Conservation (phyloP, 1,284 basidiomycete species). For the Hemileia vastatrix region DNA sequence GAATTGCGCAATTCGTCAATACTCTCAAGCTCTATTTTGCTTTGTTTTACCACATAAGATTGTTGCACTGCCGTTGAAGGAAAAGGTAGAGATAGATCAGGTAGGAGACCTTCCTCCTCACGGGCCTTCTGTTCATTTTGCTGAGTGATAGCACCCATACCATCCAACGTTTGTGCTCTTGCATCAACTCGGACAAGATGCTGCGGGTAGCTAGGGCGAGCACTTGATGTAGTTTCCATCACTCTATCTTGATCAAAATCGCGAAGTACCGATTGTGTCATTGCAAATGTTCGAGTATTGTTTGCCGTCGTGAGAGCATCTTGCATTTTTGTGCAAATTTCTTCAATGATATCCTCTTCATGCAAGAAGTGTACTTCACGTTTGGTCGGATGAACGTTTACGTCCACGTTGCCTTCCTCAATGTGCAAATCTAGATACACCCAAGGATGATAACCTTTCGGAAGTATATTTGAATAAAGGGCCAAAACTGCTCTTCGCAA, state of each 20-base stretch:
- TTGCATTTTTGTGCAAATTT: constrained; percentile 62
- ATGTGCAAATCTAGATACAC: constrained; percentile 83
- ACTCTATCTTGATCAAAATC: too few relatives aligned
- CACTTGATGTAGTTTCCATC: too few relatives aligned
- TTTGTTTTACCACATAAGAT: too few relatives aligned
- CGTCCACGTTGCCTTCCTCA: constrained; percentile 79
- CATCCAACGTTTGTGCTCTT: constrained; percentile 32
- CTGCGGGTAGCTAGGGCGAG: constrained; percentile 36
- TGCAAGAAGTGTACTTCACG: constrained; percentile 82
- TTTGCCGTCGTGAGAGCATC: constrained; percentile 55
- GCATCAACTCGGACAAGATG: constrained; percentile 39
- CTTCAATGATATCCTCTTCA: constrained; percentile 76
- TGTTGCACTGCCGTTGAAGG: constrained; percentile 14
- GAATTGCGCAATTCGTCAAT: too few relatives aligned
- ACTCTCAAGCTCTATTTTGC: too few relatives aligned
- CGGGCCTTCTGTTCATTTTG: too few relatives aligned
- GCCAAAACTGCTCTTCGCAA: constrained; percentile 80
- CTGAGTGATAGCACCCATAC: constrained; percentile 27
- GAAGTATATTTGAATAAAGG: constrained; percentile 76
- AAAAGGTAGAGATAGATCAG: constrained; percentile 20
- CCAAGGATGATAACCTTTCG: constrained; percentile 83
- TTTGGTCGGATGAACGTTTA: constrained; percentile 97
- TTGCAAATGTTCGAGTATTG: constrained; percentile 59
- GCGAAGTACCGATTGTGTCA: too few relatives aligned
- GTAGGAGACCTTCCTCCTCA: too few relatives aligned